These are phyloP conservation scores for Volvariella surrecta DNA, from an alignment of 1,284 basidiomycete species.

Conservation along the genomic window DNA sequence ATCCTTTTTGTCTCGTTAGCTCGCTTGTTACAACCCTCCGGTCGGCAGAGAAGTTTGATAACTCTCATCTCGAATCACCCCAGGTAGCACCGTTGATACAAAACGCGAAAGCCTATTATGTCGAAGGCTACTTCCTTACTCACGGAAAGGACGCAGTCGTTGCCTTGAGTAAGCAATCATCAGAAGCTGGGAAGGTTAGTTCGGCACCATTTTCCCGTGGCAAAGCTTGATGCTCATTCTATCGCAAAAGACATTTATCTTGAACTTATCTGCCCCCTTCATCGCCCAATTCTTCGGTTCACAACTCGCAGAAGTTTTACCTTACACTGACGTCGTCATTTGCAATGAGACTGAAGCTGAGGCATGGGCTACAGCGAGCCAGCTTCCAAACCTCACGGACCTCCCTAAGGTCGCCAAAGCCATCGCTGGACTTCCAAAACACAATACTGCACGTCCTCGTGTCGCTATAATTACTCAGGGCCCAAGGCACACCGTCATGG, in stretches of 20 bases:
- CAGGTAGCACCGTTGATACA: slow-evolving; percentile 74
- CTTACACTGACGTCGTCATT: slow-evolving; percentile 82
- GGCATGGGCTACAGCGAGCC: slow-evolving; percentile 71
- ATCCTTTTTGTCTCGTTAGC: slow-evolving; percentile 27
- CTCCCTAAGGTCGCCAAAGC: slow-evolving; percentile 62
- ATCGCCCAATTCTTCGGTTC: slow-evolving; percentile 91
- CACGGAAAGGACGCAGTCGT: slow-evolving; percentile 79
- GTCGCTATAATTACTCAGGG: slow-evolving; percentile 93
- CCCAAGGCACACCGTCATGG: slow-evolving; percentile 73
- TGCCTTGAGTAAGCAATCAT: slow-evolving; percentile 77
- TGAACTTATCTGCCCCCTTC: slow-evolving; percentile 98
- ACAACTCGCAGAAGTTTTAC: slow-evolving; percentile 74
- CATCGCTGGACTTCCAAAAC: slow-evolving; percentile 64
- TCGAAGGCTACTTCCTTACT: slow-evolving; percentile 97
- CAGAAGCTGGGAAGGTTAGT: slow-evolving; percentile 66
- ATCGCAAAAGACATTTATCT: slow-evolving; percentile 61
- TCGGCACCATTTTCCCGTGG: background rate
- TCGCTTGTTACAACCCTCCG: slow-evolving; percentile 90
- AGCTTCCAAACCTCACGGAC: slow-evolving; percentile 50
- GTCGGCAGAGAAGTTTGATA: slow-evolving; percentile 85
- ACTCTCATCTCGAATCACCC: slow-evolving; percentile 73
- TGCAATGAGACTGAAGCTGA: slow-evolving; percentile 95
- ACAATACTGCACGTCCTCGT: slow-evolving; percentile 68
- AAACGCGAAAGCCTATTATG: slow-evolving; percentile 84
- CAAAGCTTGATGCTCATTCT: background rate